Percentiles rank a stretch among this genome's conserved stretches.
Conservation (phyloP, 306 rosid genomes). For the Parietaria judaica region DNA sequence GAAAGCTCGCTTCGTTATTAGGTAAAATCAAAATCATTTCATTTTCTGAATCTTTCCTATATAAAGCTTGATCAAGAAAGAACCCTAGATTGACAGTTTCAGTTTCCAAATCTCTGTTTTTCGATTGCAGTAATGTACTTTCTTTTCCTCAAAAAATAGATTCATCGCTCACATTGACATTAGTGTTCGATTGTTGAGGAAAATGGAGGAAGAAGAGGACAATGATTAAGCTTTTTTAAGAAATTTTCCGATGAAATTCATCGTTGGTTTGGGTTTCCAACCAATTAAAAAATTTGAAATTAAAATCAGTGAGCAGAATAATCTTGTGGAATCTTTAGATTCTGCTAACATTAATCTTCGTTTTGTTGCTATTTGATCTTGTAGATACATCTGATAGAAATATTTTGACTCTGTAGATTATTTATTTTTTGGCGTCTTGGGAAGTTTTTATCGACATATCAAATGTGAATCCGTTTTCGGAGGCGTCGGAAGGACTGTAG, state of each 20-base stretch:
- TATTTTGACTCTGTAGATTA: constrained; percentile 29
- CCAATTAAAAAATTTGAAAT: no score
- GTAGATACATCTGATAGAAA: constrained; percentile 6
- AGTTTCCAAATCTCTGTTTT: not conserved
- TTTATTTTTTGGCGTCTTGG: constrained; percentile 17
- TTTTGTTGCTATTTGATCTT: not conserved
- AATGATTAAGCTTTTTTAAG: not conserved
- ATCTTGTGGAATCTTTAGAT: no score
- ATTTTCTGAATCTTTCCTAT: no score
- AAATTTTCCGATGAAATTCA: not conserved
- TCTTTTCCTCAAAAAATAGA: no score
- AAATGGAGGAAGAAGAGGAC: not conserved
- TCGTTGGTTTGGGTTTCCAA: no score
- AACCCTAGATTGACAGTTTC: constrained; percentile 3
- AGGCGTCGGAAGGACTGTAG: not conserved
- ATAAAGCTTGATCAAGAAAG: not conserved
- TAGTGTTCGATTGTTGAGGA: not conserved
- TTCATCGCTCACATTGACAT: constrained; percentile 1
- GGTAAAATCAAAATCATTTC: no score
- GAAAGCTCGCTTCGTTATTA: constrained; percentile 1
- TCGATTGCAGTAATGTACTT: not conserved
- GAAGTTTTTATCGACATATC: constrained; percentile 2
- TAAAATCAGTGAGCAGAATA: no score
- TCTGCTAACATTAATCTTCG: no score
- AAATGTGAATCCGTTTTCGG: not conserved